phyloP scores from a whole-genome alignment of 805 yeast species.

The Sugiyamaella floridensis region DNA sequence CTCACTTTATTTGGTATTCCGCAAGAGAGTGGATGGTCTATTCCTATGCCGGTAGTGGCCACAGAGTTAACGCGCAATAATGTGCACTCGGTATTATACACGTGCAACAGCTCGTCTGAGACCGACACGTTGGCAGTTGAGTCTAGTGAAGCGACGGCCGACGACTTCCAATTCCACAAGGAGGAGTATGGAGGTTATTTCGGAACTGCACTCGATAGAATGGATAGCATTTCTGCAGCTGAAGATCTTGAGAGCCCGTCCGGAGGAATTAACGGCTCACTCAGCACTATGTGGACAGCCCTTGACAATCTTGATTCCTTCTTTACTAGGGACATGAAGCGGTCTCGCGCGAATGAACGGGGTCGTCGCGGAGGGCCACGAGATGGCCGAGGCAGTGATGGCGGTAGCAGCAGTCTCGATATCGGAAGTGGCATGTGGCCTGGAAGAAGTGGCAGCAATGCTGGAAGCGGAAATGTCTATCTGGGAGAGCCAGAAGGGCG shows the following conservation, averaged over 20 bases:
- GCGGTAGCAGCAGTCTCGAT: not conserved
- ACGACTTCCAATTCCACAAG: slow-evolving; percentile 43
- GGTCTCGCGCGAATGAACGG: not conserved
- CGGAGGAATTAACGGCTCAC: slow-evolving; percentile 46
- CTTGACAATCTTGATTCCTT: slow-evolving; percentile 83
- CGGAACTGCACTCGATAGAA: slow-evolving; percentile 21
- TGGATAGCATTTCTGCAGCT: slow-evolving; percentile 44
- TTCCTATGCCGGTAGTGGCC: slow-evolving; percentile 89
- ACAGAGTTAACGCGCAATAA: slow-evolving; percentile 86
- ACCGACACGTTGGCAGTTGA: slow-evolving; percentile 5
- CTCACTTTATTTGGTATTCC: slow-evolving; percentile 93
- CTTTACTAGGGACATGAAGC: slow-evolving; percentile 54
- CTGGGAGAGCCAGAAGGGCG: not conserved
- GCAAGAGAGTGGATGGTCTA: slow-evolving; percentile 93
- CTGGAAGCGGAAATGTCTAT: not conserved
- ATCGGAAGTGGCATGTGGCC: not conserved
- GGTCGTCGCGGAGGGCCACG: slow-evolving; percentile 13
- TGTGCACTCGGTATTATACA: slow-evolving; percentile 89
- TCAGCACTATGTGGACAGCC: slow-evolving; percentile 90
- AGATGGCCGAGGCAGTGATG: slow-evolving; percentile 3
- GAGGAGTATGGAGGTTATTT: slow-evolving; percentile 47
- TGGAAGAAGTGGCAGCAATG: not conserved
- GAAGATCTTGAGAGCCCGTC: slow-evolving; percentile 31
- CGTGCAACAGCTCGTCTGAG: slow-evolving; percentile 40
- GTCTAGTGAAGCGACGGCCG: slow-evolving; percentile 6